A percentile compares a stretch with the other conserved stretches of the same genome.
phyloP scores from a whole-genome alignment of 257 asterid genomes.

The Phtheirospermum japonicum region DNA sequence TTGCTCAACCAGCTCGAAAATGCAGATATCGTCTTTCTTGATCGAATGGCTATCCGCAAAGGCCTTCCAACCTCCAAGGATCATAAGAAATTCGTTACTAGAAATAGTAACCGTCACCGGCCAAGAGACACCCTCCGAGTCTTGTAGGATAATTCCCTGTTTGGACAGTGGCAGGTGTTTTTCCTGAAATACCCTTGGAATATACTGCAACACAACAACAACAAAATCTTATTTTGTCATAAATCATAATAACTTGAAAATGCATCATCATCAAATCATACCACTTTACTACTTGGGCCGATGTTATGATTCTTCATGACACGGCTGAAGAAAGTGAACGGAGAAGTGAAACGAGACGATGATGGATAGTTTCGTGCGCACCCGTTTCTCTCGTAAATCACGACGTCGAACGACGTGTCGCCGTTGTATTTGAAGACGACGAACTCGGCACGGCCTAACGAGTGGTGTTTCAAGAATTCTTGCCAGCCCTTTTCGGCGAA shows the following conservation, averaged over 20 bases:
- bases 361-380: background rate
- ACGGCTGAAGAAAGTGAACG: slow-evolving; percentile 27
- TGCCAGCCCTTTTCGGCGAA: slow-evolving; percentile 26
- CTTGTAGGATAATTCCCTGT: background rate
- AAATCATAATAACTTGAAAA: background rate
- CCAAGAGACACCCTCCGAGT: slow-evolving; percentile 18
- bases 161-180: slow-evolving; percentile 5
- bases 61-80: slow-evolving; percentile 33
- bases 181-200: slow-evolving; percentile 19
- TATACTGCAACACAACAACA: slow-evolving; percentile 19
- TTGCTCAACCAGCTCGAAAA: slow-evolving; percentile 30
- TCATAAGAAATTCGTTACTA: background rate
- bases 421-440: slow-evolving; percentile 35
- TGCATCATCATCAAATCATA: background rate
- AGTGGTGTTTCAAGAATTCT: slow-evolving; percentile 23
- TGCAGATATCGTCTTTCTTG: slow-evolving; percentile 27
- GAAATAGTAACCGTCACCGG: background rate
- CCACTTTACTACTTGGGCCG: slow-evolving; percentile 23
- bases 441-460: slow-evolving; percentile 16
- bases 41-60: slow-evolving; percentile 25
- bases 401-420: slow-evolving; percentile 34
- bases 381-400: slow-evolving; percentile 13
- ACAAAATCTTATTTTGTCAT: no score
- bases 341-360: slow-evolving; percentile 3
- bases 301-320: slow-evolving; percentile 15